Conservation (phyloP, 179 eudicot species). For the Pouteria campechiana region DNA sequence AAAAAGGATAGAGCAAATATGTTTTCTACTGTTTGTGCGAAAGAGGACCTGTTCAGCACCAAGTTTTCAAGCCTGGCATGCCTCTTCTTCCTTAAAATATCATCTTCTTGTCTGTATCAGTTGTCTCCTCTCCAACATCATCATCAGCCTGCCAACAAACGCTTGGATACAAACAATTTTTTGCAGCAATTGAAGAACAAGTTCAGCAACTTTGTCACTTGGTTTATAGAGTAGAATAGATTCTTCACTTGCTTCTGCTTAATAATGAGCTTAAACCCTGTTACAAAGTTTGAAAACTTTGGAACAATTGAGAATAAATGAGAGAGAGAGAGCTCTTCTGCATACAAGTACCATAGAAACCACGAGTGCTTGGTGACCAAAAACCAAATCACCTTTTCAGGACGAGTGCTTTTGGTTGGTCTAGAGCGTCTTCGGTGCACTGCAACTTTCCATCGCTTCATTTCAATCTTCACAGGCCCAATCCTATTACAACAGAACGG, state of each 20-base stretch:
- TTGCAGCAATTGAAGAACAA: no score
- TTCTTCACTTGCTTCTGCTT: no score
- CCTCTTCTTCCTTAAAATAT: constrained; percentile 45
- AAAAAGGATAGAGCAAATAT: constrained; percentile 81
- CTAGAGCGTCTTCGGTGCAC: constrained; percentile 42
- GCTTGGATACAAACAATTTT: no score
- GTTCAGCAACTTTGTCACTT: no score
- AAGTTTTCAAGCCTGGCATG: constrained; percentile 56
- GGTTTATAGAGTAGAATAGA: no score
- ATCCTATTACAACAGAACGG: constrained; percentile 31
- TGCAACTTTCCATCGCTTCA: constrained; percentile 45
- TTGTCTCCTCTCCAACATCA: constrained; percentile 41
- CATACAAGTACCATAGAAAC: no score
- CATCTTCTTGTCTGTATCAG: constrained; percentile 89
- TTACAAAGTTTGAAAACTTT: no score
- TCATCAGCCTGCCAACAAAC: constrained; percentile 51
- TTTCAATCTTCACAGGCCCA: constrained; percentile 82
- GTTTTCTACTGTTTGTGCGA: constrained; percentile 87
- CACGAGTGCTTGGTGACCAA: no score
- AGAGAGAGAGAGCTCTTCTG: no score
- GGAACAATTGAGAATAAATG: no score
- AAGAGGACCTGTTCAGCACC: constrained; percentile 58
- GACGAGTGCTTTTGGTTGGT: constrained; percentile 50
- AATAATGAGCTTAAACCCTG: no score
- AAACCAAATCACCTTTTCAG: constrained; percentile 60